Evolutionary conservation across 768 basidiomycete species (phyloP), one percentile per base, ranked within the genome.

Genomic region (Trichaptum fuscoviolaceum): DNA sequence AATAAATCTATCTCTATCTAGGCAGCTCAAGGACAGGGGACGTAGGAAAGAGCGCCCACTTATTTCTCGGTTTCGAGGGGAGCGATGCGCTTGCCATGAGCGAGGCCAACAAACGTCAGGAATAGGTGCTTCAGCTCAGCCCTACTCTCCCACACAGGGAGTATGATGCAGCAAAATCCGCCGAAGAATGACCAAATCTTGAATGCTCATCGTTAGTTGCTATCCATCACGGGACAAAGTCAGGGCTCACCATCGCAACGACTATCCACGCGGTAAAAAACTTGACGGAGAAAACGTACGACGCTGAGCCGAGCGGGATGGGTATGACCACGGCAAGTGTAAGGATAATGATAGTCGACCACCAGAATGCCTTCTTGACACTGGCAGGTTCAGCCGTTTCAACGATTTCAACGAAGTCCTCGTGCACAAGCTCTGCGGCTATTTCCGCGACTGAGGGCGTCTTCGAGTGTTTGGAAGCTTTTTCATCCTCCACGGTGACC

Each of bases 401-500:
- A 12, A 52, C 10, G 15, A 52, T 12, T 12, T 52, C 42, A 3
- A 52, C 42, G 42, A 52, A 52, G 42, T 52, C 42, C 20, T 52
- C 42, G 10, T 52, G 42, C 42, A 52, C 20, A 52, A 52, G 42
- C 42, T 52, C 42, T 20, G 42, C 42, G 42, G 42, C 20, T 20
- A 52, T 12, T 52, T 52, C 42, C 20, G 26, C 58, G 57, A 60
- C 70, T 68, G 66, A 68, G 71, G 0, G 71, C 70, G 26, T 66
- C 61, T 24, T 71, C 63, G 6, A 72, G 68, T 30, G 64, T 66
- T 20, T 61, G 61, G n/a, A 72, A 61, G 65, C 70, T 66, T 36
- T 71, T 26, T 23, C 68, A 20, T 52, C 70, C 57, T 72, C 70
- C 10, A 24, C 52, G 20, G 59, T 60, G 8, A 35, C 52, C 27